These are phyloP conservation scores for Clonostachys solani DNA, from an alignment of 2,329 filamentous ascomycete genomes.

Conservation along the genomic window DNA sequence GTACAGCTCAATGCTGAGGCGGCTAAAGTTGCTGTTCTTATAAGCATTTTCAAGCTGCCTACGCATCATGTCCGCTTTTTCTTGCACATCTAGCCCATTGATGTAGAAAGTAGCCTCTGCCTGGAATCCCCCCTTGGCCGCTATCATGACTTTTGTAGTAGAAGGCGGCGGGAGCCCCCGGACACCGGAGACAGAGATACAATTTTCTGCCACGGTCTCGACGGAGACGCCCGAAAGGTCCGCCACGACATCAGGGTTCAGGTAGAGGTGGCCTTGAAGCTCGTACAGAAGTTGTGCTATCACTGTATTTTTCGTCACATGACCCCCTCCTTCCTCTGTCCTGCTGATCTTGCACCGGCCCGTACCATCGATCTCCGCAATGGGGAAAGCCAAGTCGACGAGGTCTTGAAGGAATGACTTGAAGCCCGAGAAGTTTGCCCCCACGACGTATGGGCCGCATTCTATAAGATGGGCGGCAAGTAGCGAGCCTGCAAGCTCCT, in stretches of 20 bases:
- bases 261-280: slow-evolving; percentile 35
- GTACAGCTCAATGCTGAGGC: slow-evolving; percentile 26
- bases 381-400: slow-evolving; percentile 25
- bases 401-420: slow-evolving; percentile 18
- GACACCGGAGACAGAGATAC: slow-evolving; percentile 22
- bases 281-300: slow-evolving; percentile 38
- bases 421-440: slow-evolving; percentile 49
- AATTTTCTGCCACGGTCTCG: slow-evolving; percentile 29
- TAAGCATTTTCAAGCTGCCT: slow-evolving; percentile 27
- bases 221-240: slow-evolving; percentile 33
- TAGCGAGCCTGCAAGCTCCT: slow-evolving; percentile 43
- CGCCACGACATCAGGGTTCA: slow-evolving; percentile 38
- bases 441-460: slow-evolving; percentile 48
- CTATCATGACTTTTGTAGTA: slow-evolving; percentile 30
- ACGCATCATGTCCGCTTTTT: slow-evolving; percentile 37
- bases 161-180: slow-evolving; percentile 20
- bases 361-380: slow-evolving; percentile 26
- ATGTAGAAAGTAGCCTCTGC: slow-evolving; percentile 38
- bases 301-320: slow-evolving; percentile 26
- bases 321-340: slow-evolving; percentile 23
- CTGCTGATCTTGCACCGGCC: slow-evolving; percentile 28
- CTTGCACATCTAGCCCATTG: slow-evolving; percentile 33
- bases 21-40: slow-evolving; percentile 23
- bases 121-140: slow-evolving; percentile 36
- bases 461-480: slow-evolving; percentile 51